Conservation (phyloP, 2,329 filamentous ascomycete genomes). For the Exserohilum rostratum region DNA sequence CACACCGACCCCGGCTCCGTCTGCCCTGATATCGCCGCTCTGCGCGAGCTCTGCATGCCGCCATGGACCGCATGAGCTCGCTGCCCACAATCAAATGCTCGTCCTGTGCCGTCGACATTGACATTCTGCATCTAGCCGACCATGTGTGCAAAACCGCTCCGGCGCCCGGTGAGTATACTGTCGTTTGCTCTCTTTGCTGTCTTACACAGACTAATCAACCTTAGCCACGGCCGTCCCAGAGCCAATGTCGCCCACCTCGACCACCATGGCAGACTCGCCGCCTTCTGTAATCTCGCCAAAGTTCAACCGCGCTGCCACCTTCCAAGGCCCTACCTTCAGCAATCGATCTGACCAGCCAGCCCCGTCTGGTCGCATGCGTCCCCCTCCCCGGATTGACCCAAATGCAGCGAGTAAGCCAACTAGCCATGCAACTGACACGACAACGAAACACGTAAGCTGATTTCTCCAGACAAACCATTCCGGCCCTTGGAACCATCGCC, state of each 20-base stretch:
- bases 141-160: constrained; percentile 68
- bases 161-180: constrained; percentile 51
- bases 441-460: constrained; percentile 19
- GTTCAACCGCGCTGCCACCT: constrained; percentile 43
- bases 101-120: constrained; percentile 64
- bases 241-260: constrained; percentile 18
- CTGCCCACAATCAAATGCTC: constrained; percentile 50
- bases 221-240: constrained; percentile 20
- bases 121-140: constrained; percentile 85
- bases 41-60: constrained; percentile 18
- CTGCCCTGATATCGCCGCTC: constrained; percentile 9
- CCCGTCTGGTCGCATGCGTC: constrained; percentile 54
- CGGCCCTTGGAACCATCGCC: constrained; percentile 33
- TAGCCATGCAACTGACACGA: background rate
- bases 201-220: constrained; percentile 14
- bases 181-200: background rate
- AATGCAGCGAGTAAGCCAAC: constrained; percentile 62
- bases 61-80: constrained; percentile 40
- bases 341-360: constrained; percentile 32
- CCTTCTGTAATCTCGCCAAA: constrained; percentile 23
- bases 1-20: constrained; percentile 10
- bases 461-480: constrained; percentile 44
- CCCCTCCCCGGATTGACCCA: constrained; percentile 63
- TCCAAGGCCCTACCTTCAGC: constrained; percentile 36
- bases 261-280: constrained; percentile 11